Evolutionary conservation across 495 filamentous ascomycete species (phyloP).

Genomic region (Aspergillus wentii): DNA sequence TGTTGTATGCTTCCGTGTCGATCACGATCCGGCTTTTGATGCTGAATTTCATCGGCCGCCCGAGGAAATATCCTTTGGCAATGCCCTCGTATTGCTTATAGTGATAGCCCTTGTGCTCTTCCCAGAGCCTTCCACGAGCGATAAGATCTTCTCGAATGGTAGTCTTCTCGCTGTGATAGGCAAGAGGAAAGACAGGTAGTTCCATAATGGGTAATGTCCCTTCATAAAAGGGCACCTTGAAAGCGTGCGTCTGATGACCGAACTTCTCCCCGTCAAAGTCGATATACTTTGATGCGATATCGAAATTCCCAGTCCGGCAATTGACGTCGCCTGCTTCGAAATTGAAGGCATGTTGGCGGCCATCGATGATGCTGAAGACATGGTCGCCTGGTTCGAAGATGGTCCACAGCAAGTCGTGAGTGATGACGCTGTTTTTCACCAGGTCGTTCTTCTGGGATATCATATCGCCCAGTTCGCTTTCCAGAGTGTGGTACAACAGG

Average conservation of each 20-base stretch:
- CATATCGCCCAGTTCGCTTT: constrained; percentile 53
- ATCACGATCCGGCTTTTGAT: constrained; percentile 53
- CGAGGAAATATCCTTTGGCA: constrained; percentile 22
- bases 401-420: constrained; percentile 53
- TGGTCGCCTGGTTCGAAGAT: constrained; percentile 46
- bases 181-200: constrained; percentile 52
- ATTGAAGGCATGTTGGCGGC: constrained; percentile 32
- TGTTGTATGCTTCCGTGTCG: constrained; percentile 37
- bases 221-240: constrained; percentile 44
- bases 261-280: constrained; percentile 59
- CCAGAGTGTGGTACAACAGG: constrained; percentile 50
- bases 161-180: constrained; percentile 43
- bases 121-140: constrained; percentile 44
- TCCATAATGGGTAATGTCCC: constrained; percentile 54
- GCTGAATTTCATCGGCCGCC: constrained; percentile 36
- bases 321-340: constrained; percentile 16
- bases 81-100: constrained; percentile 58
- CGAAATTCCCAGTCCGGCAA: constrained; percentile 13
- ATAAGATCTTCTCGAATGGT: constrained; percentile 25
- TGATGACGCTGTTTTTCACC: constrained; percentile 53
- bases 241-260: constrained; percentile 37
- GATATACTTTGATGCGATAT: constrained; percentile 39
- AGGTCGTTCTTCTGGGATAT: constrained; percentile 56
- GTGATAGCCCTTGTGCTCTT: constrained; percentile 53
- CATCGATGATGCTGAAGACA: constrained; percentile 31